Evolutionary conservation across 352 stramenopile genomes (phyloP).

Genomic region (Pythium volutum): DNA sequence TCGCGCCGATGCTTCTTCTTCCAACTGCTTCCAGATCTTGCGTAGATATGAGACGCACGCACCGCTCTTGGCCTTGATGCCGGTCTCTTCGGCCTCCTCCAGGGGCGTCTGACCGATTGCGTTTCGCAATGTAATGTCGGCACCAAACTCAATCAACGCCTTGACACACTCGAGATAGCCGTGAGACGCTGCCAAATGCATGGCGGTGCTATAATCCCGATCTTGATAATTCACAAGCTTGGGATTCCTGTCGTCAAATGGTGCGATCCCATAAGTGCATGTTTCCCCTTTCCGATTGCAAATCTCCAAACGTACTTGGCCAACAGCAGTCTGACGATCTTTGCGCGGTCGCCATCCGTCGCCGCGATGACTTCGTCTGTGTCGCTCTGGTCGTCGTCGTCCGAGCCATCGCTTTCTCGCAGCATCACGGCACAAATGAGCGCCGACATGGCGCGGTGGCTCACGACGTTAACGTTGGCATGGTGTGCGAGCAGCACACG

Average conservation of each 20-base stretch:
- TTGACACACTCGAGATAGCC: constrained; percentile 75
- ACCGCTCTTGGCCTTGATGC: constrained; percentile 44
- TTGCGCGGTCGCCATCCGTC: constrained; percentile 37
- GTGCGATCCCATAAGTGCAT: background rate
- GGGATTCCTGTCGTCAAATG: constrained; percentile 30
- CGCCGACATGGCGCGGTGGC: constrained; percentile 65
- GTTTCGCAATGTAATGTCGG: constrained; percentile 78
- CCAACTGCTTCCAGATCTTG: constrained; percentile 60
- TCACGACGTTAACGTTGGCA: constrained; percentile 66
- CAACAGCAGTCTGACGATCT: constrained; percentile 63
- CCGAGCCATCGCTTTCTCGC: constrained; percentile 40
- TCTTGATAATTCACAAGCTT: constrained; percentile 82
- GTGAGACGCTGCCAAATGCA: constrained; percentile 75
- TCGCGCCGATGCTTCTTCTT: constrained; percentile 70
- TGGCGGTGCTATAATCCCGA: constrained; percentile 75
- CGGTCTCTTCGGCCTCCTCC: constrained; percentile 72
- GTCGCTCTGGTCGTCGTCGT: constrained; percentile 48
- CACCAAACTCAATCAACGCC: constrained; percentile 51
- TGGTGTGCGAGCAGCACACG: constrained; percentile 57
- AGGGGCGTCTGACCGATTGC: constrained; percentile 74
- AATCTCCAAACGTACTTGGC: constrained; percentile 28
- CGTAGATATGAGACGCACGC: constrained; percentile 59
- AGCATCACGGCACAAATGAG: constrained; percentile 81
- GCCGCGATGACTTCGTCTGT: constrained; percentile 42
- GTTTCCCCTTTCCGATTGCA: background rate